Conservation (phyloP, 1,139 yeast genomes). For the Saccharomyces hybrid region DNA sequence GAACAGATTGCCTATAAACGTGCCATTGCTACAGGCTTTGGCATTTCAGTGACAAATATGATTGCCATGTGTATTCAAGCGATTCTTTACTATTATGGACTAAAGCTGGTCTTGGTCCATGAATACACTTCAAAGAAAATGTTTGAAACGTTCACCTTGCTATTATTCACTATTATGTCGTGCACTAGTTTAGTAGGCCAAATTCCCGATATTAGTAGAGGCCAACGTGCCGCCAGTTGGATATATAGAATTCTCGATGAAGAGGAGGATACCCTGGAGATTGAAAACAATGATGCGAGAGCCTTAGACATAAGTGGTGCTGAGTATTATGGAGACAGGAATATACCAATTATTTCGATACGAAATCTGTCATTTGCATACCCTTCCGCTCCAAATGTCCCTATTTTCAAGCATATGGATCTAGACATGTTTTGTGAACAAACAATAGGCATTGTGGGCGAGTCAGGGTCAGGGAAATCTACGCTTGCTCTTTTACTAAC, state of each 20-base stretch:
- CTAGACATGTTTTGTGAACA: constrained; percentile 41
- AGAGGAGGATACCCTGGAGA: constrained; percentile 5
- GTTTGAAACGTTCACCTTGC: constrained; percentile 61
- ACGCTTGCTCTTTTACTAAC: constrained; percentile 51
- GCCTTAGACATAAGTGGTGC: constrained; percentile 12
- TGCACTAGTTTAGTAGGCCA: constrained; percentile 53
- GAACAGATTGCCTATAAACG: constrained; percentile 38
- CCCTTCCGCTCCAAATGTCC: constrained; percentile 28
- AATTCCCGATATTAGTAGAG: constrained; percentile 72
- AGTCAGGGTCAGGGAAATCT: constrained; percentile 77
- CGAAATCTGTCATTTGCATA: constrained; percentile 44
- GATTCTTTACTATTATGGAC: constrained; percentile 66
- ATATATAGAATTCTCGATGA: constrained; percentile 40
- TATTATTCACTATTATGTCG: constrained; percentile 64
- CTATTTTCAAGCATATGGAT: constrained; percentile 36
- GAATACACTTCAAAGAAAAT: constrained; percentile 51
- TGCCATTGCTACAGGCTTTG: constrained; percentile 49
- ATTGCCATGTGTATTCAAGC: constrained; percentile 59
- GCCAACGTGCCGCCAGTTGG: constrained; percentile 61
- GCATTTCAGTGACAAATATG: constrained; percentile 50
- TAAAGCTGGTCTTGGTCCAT: constrained; percentile 51
- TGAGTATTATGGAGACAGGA: background rate
- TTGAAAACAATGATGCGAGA: constrained; percentile 8
- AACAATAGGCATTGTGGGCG: constrained; percentile 60
- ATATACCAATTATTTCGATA: constrained; percentile 34